Evolutionary conservation across 129 eudicot genomes (phyloP).

Genomic region (Centella asiatica): DNA sequence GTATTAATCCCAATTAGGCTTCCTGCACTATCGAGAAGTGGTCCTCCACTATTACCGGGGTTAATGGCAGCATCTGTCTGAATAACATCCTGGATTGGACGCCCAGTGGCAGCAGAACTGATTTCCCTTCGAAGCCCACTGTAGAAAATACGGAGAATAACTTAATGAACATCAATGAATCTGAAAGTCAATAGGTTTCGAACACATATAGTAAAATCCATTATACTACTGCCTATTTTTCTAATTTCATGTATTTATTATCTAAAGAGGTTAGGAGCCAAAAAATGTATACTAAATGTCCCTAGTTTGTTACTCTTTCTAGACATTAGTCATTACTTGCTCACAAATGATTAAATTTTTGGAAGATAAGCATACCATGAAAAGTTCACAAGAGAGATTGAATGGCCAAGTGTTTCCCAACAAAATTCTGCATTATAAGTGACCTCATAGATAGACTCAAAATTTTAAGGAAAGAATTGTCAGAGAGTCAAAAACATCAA

Average conservation of each 20-base stretch:
- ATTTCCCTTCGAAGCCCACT: slow-evolving; percentile 94
- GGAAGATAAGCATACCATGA: not conserved
- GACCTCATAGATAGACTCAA: not conserved
- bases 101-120: slow-evolving; percentile 89
- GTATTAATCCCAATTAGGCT: slow-evolving; percentile 81
- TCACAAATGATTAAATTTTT: too few species aligned
- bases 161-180: not conserved
- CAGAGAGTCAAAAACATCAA: not conserved
- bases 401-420: too few species aligned
- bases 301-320: not conserved
- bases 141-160: slow-evolving; percentile 4
- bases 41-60: slow-evolving; percentile 95
- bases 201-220: not conserved
- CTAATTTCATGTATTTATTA: too few species aligned
- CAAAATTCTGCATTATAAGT: not conserved
- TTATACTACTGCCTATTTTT: not conserved
- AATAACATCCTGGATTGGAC: slow-evolving; percentile 89
- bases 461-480: too few species aligned
- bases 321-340: not conserved
- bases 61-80: slow-evolving; percentile 95
- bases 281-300: not conserved
- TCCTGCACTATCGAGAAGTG: slow-evolving; percentile 88
- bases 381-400: too few species aligned
- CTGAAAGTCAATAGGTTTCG: not conserved
- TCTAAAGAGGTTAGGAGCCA: too few species aligned